phyloP scores from a whole-genome alignment of 257 asterid genomes.

The Gardenia jasminoides region DNA sequence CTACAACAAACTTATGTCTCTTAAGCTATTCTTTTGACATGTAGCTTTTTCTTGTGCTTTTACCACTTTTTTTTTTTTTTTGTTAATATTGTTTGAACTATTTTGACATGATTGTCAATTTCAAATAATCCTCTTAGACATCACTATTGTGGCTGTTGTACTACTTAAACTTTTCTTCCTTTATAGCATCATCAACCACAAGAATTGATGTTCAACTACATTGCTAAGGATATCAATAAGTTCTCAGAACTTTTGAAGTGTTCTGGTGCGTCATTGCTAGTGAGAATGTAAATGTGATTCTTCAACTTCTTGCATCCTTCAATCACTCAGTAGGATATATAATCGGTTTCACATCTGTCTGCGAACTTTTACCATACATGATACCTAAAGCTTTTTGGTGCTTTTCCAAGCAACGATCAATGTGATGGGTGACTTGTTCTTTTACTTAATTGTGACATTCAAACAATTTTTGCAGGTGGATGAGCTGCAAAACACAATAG shows the following conservation, averaged over 20 bases:
- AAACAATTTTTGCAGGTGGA: conserved; percentile 61
- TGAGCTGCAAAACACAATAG: conserved; percentile 86
- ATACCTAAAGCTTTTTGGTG: background rate
- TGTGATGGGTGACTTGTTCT: background rate
- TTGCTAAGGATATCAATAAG: background rate
- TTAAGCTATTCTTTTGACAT: too few relatives aligned
- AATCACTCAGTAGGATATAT: background rate
- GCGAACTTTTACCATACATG: background rate
- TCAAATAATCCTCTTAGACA: background rate
- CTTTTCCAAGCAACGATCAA: background rate
- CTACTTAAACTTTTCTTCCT: background rate
- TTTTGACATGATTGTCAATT: background rate
- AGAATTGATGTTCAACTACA: background rate
- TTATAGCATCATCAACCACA: background rate
- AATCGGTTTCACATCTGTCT: background rate
- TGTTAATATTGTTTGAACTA: background rate
- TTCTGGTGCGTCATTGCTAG: background rate
- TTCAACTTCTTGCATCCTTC: background rate
- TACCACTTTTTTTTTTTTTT: background rate
- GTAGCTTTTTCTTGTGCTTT: background rate
- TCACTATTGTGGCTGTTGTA: background rate
- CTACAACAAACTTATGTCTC: background rate
- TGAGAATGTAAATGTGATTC: background rate
- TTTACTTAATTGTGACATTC: conserved; percentile 13
- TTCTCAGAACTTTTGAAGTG: background rate